Base-by-base conservation (phyloP, 2,329 filamentous ascomycete species). In the Trichoderma guizhouense region DNA sequence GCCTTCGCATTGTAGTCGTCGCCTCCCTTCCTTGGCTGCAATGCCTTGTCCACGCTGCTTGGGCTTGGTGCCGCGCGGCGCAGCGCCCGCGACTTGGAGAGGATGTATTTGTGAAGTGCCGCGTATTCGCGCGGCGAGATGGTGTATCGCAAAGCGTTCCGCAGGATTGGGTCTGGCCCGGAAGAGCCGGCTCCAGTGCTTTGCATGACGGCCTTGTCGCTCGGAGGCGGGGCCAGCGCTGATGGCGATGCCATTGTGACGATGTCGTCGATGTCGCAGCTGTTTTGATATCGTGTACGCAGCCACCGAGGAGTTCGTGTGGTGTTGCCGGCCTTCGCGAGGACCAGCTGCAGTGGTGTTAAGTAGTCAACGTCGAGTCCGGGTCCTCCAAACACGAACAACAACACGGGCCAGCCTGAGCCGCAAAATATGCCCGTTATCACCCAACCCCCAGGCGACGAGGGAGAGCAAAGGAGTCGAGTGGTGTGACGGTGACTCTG, bases 111-210 rank as follows among this genome's bases (percentile, higher is more conserved):
- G 81, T 97, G 94, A 21, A 98, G 88, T 1, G 91, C 84, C 75
- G 93, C 91, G 82, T 98, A 98, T 81, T 98, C 95, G 80, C 91
- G 90, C 55, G 93, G 90, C 7, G 90, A 92, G 79, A 95, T 94
- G 72, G 93, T 96, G 82, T 97, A 95, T 75, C 94, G 91, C 72
- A 98, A 86, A 57, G 93, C 91, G 81, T 96, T 97, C 81, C 93
- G 93, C 71, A 97, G 86, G 74, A 97, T 87, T 6, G 93, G 92
- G 75, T 95, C 92, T 72, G 82, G 71, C 21, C 71, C 71, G 18
- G 70, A 34, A 28, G 64, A 32, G 30, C 36, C 58, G 34, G 69
- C 12, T 18, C 65, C 55, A 24, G 39, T 18, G 34, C 26, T 15
- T 8, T 9, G 62, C 69, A 34, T 62, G 61, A 65, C 51, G 21